Percentiles rank a stretch among this genome's conserved stretches.
Conservation (phyloP, 2,329 filamentous ascomycete genomes). For the Ustulina deusta region DNA sequence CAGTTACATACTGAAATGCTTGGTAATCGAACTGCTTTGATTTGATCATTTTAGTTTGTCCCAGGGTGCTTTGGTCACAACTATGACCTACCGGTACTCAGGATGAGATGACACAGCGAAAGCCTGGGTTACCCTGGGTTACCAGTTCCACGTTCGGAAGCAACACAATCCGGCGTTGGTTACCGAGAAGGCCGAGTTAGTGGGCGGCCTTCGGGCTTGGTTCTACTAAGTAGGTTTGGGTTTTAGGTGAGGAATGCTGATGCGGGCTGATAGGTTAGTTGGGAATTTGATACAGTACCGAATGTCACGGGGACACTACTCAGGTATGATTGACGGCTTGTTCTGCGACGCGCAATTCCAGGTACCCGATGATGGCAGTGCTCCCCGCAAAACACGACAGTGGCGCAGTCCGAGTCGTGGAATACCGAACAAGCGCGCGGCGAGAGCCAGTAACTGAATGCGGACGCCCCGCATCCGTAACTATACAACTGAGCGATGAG, state of each 20-base stretch:
- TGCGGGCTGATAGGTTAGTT: conserved; percentile 5
- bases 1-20: conserved; percentile 13
- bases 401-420: conserved; percentile 33
- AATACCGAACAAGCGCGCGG: conserved; percentile 31
- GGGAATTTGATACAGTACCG: conserved; percentile 24
- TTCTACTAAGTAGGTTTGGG: conserved; percentile 3
- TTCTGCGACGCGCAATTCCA: conserved; percentile 37
- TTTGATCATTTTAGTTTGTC: conserved; percentile 18
- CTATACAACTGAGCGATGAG: background rate
- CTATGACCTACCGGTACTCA: too few species aligned
- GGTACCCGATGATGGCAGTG: conserved; percentile 37
- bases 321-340: conserved; percentile 14
- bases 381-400: conserved; percentile 29
- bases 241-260: conserved; percentile 22
- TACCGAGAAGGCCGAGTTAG: background rate
- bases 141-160: conserved; percentile 10
- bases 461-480: conserved; percentile 16
- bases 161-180: conserved; percentile 9
- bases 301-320: conserved; percentile 19
- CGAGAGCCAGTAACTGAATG: conserved; percentile 21
- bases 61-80: background rate
- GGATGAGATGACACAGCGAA: conserved; percentile 13
- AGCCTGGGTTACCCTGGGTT: background rate
- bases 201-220: conserved; percentile 9
- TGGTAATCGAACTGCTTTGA: conserved; percentile 31